A percentile compares a stretch with the other conserved stretches of the same genome.
These are phyloP conservation scores for Apiospora malaysiana DNA, from an alignment of 2,329 filamentous ascomycete species.

Conservation along the genomic window DNA sequence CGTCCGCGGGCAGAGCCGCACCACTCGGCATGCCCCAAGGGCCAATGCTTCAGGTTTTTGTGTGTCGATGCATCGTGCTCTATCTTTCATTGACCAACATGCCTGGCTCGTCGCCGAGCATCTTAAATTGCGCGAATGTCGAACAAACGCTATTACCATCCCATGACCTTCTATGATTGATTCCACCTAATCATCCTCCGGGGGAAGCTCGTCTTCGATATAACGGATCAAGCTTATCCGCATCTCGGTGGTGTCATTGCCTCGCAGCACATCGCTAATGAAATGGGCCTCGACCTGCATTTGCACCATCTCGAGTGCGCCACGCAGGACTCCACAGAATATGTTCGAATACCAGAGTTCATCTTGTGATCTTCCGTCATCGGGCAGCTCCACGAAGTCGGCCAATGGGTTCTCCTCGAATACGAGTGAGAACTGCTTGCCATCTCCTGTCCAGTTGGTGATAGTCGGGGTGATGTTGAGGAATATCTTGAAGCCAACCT, in stretches of 20 bases:
- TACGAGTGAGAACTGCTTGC: conserved; percentile 92
- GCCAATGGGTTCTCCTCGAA: conserved; percentile 97
- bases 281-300: conserved; percentile 99
- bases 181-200: conserved; percentile 81
- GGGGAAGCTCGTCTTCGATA: conserved; percentile 96
- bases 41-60: not conserved
- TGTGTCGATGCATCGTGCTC: not conserved
- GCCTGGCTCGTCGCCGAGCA: not conserved
- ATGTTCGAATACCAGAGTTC: conserved; percentile 99
- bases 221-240: conserved; percentile 89
- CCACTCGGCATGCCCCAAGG: not conserved
- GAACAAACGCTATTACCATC: conserved; percentile 17
- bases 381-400: conserved; percentile 96
- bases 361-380: conserved; percentile 93
- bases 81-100: not conserved
- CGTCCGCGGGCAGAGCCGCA: not conserved
- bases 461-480: conserved; percentile 94
- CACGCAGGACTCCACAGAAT: conserved; percentile 88
- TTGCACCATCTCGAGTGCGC: conserved; percentile 97
- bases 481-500: conserved; percentile 99
- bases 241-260: conserved; percentile 98
- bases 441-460: conserved; percentile 95
- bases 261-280: conserved; percentile 88
- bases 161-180: not conserved
- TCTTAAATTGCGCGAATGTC: conserved; percentile 8